Conservation (phyloP, 805 yeast species). For the Isabelozyma pseudorhagii region DNA sequence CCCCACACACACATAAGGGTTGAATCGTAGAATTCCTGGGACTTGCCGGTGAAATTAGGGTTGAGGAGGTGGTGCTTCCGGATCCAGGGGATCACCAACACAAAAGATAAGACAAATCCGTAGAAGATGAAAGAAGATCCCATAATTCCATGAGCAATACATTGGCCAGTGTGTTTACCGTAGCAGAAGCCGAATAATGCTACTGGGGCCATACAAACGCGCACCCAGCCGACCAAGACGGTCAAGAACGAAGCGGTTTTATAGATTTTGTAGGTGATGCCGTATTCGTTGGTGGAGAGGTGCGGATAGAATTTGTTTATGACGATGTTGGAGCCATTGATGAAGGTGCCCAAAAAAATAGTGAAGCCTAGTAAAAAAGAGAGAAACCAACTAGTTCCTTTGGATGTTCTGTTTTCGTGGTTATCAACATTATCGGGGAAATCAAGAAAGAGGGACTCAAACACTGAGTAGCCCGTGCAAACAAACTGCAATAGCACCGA, state of each 20-base stretch:
- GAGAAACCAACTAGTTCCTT: conserved; percentile 67
- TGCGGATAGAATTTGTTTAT: conserved; percentile 31
- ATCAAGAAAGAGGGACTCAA: conserved; percentile 55
- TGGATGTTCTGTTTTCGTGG: conserved; percentile 64
- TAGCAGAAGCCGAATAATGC: conserved; percentile 88
- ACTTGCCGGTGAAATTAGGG: conserved; percentile 16
- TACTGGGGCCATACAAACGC: conserved; percentile 75
- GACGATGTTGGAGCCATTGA: conserved; percentile 50
- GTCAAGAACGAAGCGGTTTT: conserved; percentile 45
- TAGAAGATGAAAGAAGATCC: conserved; percentile 83
- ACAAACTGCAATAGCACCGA: conserved; percentile 46
- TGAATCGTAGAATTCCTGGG: conserved; percentile 87
- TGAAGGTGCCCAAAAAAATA: conserved; percentile 52
- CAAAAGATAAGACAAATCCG: conserved; percentile 66
- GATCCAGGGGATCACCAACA: conserved; percentile 75
- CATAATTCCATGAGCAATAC: conserved; percentile 97
- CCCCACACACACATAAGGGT: conserved; percentile 85
- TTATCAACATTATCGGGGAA: conserved; percentile 62
- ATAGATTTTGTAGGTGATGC: conserved; percentile 27
- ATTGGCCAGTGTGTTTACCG: conserved; percentile 82
- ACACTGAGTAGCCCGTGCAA: conserved; percentile 46
- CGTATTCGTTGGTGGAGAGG: conserved; percentile 36
- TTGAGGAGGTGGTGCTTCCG: conserved; percentile 38
- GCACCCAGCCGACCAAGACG: conserved; percentile 70
- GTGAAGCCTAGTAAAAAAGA: conserved; percentile 44